phyloP scores from a whole-genome alignment of 192 early-diverging fungal species.

The Dimargaris xerosporica region DNA sequence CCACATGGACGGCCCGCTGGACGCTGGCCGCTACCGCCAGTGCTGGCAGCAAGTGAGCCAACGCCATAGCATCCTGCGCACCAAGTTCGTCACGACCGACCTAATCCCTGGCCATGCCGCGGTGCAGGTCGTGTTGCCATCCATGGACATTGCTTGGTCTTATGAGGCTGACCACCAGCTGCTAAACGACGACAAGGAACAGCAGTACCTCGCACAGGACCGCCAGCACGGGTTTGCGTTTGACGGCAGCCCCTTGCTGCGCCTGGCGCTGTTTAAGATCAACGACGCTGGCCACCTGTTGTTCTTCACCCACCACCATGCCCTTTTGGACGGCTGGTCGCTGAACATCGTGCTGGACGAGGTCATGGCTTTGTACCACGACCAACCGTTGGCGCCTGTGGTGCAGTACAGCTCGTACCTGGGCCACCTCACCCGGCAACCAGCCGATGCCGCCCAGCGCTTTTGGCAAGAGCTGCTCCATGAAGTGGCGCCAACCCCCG shows the following conservation, averaged over 20 bases:
- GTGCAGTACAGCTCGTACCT: neutral
- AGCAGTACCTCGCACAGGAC: neutral
- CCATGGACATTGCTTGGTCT: neutral
- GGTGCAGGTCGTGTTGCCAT: neutral
- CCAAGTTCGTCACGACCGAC: neutral
- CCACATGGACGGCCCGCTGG: neutral
- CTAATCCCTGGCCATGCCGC: neutral
- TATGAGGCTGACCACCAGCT: too few relatives aligned
- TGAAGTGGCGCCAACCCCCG: neutral
- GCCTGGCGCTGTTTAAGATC: neutral
- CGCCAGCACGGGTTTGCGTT: neutral
- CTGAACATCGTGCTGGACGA: neutral
- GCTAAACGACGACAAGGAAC: too few relatives aligned
- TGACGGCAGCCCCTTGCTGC: neutral
- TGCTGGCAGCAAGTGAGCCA: neutral
- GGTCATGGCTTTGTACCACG: neutral
- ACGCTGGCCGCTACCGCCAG: neutral
- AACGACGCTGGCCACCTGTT: neutral
- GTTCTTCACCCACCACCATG: conserved; percentile 2
- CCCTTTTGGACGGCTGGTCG: conserved; percentile 8
- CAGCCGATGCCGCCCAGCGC: neutral
- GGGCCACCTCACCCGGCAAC: neutral
- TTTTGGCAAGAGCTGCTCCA: conserved; percentile 3
- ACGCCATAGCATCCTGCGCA: neutral
- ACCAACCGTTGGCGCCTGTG: neutral